Evolutionary conservation across 805 yeast genomes (phyloP).

Genomic region (Kluyveromyces wickerhamii): DNA sequence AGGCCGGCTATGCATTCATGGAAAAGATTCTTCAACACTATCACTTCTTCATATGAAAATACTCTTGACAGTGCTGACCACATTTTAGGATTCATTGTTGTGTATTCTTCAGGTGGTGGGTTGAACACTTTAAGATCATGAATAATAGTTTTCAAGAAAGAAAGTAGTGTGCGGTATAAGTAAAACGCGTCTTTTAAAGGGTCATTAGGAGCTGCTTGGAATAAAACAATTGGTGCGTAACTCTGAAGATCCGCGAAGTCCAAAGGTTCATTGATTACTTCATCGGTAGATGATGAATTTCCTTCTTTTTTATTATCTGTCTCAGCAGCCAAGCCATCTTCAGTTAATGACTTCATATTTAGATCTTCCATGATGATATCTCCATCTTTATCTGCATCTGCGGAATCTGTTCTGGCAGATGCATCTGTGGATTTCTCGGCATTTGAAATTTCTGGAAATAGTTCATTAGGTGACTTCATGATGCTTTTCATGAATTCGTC

Average conservation of each 20-base stretch:
- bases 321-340: too few relatives aligned
- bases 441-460: conserved; percentile 2
- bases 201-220: conserved; percentile 43
- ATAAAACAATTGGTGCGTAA: conserved; percentile 51
- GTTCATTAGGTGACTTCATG: conserved; percentile 18
- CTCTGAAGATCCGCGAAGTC: conserved; percentile 33
- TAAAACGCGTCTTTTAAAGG: conserved; percentile 84
- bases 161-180: conserved; percentile 79
- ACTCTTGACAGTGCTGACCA: conserved; percentile 87
- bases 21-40: conserved; percentile 66
- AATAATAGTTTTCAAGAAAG: conserved; percentile 82
- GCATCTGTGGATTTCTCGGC: not conserved
- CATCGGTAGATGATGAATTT: too few relatives aligned
- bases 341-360: too few relatives aligned
- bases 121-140: conserved; percentile 85
- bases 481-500: conserved; percentile 31
- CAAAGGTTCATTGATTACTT: too few relatives aligned
- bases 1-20: conserved; percentile 80
- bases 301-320: too few relatives aligned
- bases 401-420: conserved; percentile 10
- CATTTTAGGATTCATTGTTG: conserved; percentile 42
- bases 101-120: conserved; percentile 59
- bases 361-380: conserved; percentile 11
- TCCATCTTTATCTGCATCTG: conserved; percentile 17
- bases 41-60: conserved; percentile 76